phyloP scores from a whole-genome alignment of 2,329 filamentous ascomycete genomes.

The Fusarium fujikuroi region DNA sequence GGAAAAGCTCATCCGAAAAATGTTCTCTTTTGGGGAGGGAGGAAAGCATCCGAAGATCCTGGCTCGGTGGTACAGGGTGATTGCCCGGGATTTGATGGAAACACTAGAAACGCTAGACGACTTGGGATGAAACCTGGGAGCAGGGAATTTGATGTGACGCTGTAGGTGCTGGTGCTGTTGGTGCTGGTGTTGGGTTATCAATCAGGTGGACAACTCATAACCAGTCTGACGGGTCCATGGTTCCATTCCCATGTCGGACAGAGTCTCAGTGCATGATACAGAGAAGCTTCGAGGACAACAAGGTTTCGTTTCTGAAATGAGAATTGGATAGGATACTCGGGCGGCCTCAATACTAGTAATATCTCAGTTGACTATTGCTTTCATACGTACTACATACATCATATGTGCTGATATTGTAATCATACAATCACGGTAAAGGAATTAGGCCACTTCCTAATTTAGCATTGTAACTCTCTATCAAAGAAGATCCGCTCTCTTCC shows the following conservation, averaged over 20 bases:
- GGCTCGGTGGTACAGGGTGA: constrained; percentile 9
- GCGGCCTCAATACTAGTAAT: constrained; percentile 4
- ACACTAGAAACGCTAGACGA: constrained; percentile 23
- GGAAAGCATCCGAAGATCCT: constrained; percentile 31
- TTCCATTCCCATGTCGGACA: constrained; percentile 8
- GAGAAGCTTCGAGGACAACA: not conserved
- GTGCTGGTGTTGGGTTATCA: constrained; percentile 1
- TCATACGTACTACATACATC: not conserved
- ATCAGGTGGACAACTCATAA: not conserved
- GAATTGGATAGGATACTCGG: not conserved
- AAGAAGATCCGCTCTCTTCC: constrained; percentile 17
- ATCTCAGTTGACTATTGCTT: constrained; percentile 10
- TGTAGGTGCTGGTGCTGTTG: not conserved
- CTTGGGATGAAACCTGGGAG: constrained; percentile 36
- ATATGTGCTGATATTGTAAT: not conserved
- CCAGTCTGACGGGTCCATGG: constrained; percentile 18
- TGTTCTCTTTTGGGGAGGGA: constrained; percentile 10
- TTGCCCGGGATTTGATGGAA: constrained; percentile 12
- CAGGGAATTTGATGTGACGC: constrained; percentile 1
- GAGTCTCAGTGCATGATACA: not conserved
- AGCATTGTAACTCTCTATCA: constrained; percentile 5
- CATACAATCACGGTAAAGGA: not conserved
- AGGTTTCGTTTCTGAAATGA: not conserved
- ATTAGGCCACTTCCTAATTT: constrained; percentile 6
- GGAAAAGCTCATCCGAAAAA: constrained; percentile 30